Base-by-base conservation (phyloP, 2,329 filamentous ascomycete species). In the Dothidotthia symphoricarpi region DNA sequence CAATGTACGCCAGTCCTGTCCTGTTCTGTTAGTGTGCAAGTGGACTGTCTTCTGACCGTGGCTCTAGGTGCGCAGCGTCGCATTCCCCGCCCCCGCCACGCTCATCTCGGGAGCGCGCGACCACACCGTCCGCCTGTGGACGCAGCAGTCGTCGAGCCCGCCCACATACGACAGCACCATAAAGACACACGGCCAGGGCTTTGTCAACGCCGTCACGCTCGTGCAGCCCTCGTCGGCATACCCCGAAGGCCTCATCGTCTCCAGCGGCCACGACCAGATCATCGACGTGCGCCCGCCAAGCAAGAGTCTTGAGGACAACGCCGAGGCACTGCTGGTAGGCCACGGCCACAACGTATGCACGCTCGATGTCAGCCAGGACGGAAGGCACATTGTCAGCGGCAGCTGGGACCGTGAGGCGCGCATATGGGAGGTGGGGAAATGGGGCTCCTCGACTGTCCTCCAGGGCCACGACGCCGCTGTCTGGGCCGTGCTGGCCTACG, bases 371-470 rank as follows among this genome's bases (percentile, higher is more conserved):
- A 84, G 83, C 34, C 78, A 84, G 1, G 78, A 82, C 42, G 85
- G 83, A 2, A 78, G 72, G 30, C 87, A 82, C 64, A 75, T 97
- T 27, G 83, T 96, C 31, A 97, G 91, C 50, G 93, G 91, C 22
- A 87, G 90, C 56, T 98, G 93, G 93, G 93, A 98, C 67, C 81
- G 81, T 19, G 85, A 89, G 49, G 90, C 88, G 17, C 83, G 88
- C 37, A 72, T 97, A 35, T 98, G 93, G 93, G 78, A 76, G 47
- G 73, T 93, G n/a, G 80, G 80, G 27, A 89, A 85, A 51, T 96
- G 91, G 87, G 88, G 94, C 60, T 80, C 80, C 8, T 80, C 86
- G 48, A 61, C 82, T 22, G 72, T 85, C 31, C 74, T 98, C 13
- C 71, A 80, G 30, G 89, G 88, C 4, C 89, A 96, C 59, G 79